Conservation (phyloP, 345 rosid genomes). For the Eucalyptus sideroxylon region DNA sequence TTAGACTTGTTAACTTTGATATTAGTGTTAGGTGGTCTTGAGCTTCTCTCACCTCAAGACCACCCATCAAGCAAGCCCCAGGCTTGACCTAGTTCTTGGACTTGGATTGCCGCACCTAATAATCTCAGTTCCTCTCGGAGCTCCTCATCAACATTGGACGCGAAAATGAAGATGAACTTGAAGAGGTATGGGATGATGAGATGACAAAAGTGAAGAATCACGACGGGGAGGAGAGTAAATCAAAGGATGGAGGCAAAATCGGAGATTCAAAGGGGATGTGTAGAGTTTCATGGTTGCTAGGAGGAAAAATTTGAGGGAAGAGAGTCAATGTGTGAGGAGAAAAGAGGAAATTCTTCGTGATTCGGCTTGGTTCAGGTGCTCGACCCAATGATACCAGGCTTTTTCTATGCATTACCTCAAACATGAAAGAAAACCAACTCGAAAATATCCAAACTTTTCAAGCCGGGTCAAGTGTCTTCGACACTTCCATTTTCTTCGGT, state of each 20-base stretch:
- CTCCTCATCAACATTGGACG: neutral
- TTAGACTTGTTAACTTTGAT: no score
- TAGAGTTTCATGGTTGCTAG: neutral
- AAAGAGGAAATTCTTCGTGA: neutral
- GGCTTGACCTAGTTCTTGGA: neutral
- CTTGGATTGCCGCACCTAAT: neutral
- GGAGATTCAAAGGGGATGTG: neutral
- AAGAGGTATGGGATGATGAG: neutral
- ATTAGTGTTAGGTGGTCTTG: no score
- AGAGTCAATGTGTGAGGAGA: neutral
- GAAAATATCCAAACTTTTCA: neutral
- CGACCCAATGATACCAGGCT: neutral
- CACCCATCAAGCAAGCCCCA: neutral
- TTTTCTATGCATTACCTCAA: neutral
- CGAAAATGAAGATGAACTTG: neutral
- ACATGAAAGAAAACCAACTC: no score
- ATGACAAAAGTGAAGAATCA: neutral
- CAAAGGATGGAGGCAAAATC: neutral
- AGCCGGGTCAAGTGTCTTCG: neutral
- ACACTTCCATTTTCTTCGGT: neutral
- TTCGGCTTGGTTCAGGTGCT: neutral
- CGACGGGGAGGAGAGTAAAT: neutral
- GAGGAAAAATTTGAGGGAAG: neutral
- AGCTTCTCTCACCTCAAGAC: no score
- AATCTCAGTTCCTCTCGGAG: neutral